A percentile compares a stretch with the other conserved stretches of the same genome.
Conservation (phyloP, 306 rosid species). For the Glycine latifolia region DNA sequence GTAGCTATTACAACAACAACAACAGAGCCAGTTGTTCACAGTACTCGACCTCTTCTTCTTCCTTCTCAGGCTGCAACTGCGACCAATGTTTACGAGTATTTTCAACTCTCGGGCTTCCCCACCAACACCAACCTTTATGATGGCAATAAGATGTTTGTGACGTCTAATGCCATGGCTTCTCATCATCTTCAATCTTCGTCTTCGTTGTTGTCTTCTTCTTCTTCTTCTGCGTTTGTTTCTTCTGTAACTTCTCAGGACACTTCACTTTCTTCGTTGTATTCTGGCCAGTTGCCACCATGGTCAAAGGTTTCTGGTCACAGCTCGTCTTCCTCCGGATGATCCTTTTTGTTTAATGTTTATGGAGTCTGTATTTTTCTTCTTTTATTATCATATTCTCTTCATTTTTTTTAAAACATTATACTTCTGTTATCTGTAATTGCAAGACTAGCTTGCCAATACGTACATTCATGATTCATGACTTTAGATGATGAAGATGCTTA, state of each 20-base stretch:
- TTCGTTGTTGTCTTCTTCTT: background rate
- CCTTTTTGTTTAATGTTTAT: background rate
- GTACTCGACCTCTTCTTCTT: background rate
- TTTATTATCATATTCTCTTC: background rate
- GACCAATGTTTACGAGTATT: background rate
- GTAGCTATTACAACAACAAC: conserved; percentile 53
- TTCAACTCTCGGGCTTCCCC: conserved; percentile 35
- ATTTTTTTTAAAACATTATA: background rate
- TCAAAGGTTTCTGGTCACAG: conserved; percentile 45
- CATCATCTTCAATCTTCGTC: conserved; percentile 47
- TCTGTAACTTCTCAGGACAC: conserved; percentile 37
- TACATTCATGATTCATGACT: too few relatives aligned
- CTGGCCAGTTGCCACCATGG: conserved; percentile 49
- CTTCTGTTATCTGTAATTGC: background rate
- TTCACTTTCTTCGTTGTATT: conserved; percentile 23
- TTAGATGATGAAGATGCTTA: too few relatives aligned
- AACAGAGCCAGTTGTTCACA: conserved; percentile 43
- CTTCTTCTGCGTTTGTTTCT: conserved; percentile 23
- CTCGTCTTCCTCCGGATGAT: conserved; percentile 48
- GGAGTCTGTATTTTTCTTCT: background rate
- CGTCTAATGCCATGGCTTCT: conserved; percentile 43
- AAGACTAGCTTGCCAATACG: too few relatives aligned
- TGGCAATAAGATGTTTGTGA: conserved; percentile 35
- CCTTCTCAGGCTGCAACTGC: background rate
- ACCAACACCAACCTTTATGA: conserved; percentile 34